Evolutionary conservation across 78 protist genomes (phyloP), one percentile per base, ranked within the genome.

Genomic region (Blattamonas nauphoetae): DNA sequence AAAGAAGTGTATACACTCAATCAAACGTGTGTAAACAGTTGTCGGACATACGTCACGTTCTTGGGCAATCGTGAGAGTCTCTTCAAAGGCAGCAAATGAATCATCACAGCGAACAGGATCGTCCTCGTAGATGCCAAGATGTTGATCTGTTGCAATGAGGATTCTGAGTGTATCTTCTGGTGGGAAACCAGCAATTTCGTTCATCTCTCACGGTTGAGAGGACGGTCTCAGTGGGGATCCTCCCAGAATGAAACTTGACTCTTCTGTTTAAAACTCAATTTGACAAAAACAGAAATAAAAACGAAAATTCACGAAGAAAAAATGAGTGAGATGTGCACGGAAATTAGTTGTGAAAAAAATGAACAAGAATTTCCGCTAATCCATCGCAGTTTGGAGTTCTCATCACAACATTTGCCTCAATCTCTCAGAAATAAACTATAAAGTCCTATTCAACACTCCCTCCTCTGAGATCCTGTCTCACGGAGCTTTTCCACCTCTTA

Each of bases 41-140:
- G 35, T 11, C 5, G 0, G 29, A 36, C 86, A 0, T 42, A 86
- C 93, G 1, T 87, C 45, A 2, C 86, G 5, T 11, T 5, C 46
- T 34, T 85, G 84, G 2, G 98, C 99, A 0, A 35, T 64, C 29
- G 45, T 46, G 77, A 98, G 81, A 5, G 96, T 86, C 93, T 98
- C 99, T 85, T 97, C 98, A 79, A 97, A 94, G 5, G 99, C 77
- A 64, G 33, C 35, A 86, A 97, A 94, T 2, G 96, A 88, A 91
- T 98, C 99, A 0, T 93, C 87, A 6, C 95, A 92, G 5, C 99
- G 94, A 45, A 94, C 80, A 36, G 96, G 97, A 79, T 96, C 98
- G 21, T 85, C 41, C 77, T 97, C 98, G 1, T 45, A 6, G 86
- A 86, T 93, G 4, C 99, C 99, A 3, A 98, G 80, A 85, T 98